A percentile compares a stretch with the other conserved stretches of the same genome.
Evolutionary conservation across 768 basidiomycete species (phyloP).

Genomic region (Leccinum longicurvipes): DNA sequence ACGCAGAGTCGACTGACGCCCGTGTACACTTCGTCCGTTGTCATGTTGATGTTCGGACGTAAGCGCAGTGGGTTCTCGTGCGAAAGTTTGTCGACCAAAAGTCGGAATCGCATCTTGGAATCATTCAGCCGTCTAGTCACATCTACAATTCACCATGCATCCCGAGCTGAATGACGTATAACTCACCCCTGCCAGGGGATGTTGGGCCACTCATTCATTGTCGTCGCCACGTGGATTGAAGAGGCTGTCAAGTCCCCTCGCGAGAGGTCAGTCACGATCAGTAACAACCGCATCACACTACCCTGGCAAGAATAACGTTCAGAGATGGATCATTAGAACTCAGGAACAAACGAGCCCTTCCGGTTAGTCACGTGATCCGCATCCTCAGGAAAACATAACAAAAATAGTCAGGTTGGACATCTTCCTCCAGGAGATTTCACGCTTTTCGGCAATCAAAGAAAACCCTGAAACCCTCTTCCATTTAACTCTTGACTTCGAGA

Average conservation of each 20-base stretch:
- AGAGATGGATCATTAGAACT: background rate
- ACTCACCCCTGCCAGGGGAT: background rate
- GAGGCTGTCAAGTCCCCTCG: background rate
- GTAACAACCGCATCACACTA: background rate
- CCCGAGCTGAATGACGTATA: background rate
- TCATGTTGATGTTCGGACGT: too few relatives aligned
- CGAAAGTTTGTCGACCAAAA: too few relatives aligned
- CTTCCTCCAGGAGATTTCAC: background rate
- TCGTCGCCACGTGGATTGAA: background rate
- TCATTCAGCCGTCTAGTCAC: background rate
- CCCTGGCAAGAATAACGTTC: background rate
- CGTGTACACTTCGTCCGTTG: background rate
- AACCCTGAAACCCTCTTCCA: background rate
- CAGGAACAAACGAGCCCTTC: background rate
- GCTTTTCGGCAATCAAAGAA: background rate
- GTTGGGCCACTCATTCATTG: background rate
- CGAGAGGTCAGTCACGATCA: background rate
- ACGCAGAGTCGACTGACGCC: conserved; percentile 92
- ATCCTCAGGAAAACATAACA: background rate
- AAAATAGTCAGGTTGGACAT: background rate
- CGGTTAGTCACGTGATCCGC: background rate
- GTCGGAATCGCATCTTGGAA: background rate
- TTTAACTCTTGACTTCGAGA: background rate
- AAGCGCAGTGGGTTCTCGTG: too few relatives aligned
- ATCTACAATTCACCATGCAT: background rate